These are phyloP conservation scores for Fusarium sp. DNA, from an alignment of 2,329 filamentous ascomycete species.

Conservation along the genomic window DNA sequence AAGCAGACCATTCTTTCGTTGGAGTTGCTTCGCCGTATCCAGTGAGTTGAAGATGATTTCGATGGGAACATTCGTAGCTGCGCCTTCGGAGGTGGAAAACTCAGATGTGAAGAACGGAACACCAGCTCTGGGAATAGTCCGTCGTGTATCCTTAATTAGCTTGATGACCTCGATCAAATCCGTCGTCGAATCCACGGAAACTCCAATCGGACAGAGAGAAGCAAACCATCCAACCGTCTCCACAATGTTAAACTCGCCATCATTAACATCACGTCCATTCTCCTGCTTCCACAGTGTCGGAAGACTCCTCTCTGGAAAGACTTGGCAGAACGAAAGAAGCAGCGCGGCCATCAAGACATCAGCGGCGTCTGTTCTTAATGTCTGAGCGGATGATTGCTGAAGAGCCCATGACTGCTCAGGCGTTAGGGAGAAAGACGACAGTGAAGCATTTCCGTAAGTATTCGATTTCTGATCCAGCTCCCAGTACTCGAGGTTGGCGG, in stretches of 20 bases:
- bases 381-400: slow-evolving; percentile 59
- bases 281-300: slow-evolving; percentile 71
- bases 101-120: slow-evolving; percentile 65
- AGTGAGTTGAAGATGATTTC: slow-evolving; percentile 73
- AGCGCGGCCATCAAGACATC: slow-evolving; percentile 70
- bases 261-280: slow-evolving; percentile 62
- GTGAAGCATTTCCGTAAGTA: slow-evolving; percentile 61
- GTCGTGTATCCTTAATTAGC: slow-evolving; percentile 67
- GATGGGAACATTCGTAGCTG: slow-evolving; percentile 62
- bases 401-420: slow-evolving; percentile 61
- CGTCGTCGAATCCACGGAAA: slow-evolving; percentile 60
- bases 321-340: slow-evolving; percentile 68
- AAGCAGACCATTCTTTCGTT: slow-evolving; percentile 64
- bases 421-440: slow-evolving; percentile 60
- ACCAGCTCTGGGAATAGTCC: slow-evolving; percentile 61
- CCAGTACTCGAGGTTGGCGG: slow-evolving; percentile 64
- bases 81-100: slow-evolving; percentile 55
- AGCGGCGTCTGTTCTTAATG: slow-evolving; percentile 66
- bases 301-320: slow-evolving; percentile 65
- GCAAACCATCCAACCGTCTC: slow-evolving; percentile 75
- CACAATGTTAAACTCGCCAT: slow-evolving; percentile 65
- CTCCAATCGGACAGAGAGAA: slow-evolving; percentile 66
- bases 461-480: slow-evolving; percentile 60
- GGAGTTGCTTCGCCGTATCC: slow-evolving; percentile 65
- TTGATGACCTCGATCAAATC: slow-evolving; percentile 67